These are phyloP conservation scores for Aspergillus pseudotamarii DNA, from an alignment of 2,329 filamentous ascomycete genomes.

Conservation along the genomic window DNA sequence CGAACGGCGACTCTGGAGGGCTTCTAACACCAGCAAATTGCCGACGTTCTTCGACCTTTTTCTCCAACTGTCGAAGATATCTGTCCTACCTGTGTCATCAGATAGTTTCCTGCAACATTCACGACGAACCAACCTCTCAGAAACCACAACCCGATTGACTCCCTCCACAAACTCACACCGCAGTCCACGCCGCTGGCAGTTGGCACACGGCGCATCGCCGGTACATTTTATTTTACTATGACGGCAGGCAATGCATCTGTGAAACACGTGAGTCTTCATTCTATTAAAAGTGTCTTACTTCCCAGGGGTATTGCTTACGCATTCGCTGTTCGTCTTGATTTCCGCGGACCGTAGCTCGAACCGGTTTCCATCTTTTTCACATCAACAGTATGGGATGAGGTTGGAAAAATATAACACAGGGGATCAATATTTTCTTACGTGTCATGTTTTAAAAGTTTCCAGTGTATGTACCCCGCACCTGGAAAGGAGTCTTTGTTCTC, in stretches of 20 bases:
- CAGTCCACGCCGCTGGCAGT: background rate
- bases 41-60: background rate
- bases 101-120: background rate
- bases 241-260: background rate
- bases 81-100: background rate
- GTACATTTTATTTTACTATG: background rate
- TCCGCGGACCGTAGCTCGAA: background rate
- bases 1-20: background rate
- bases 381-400: fast-evolving
- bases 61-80: background rate
- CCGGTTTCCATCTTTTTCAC: background rate
- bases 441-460: too few species aligned
- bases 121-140: background rate
- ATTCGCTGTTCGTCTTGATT: background rate
- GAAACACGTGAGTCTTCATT: background rate
- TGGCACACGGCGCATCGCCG: background rate
- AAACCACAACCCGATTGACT: background rate
- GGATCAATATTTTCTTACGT: too few species aligned
- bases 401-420: background rate
- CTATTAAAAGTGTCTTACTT: background rate
- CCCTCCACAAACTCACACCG: background rate
- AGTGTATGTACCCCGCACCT: background rate
- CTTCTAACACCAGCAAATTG: background rate
- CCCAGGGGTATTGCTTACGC: background rate
- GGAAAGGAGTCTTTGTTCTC: background rate